Percentiles rank a stretch among this genome's conserved stretches.
Evolutionary conservation across 2,329 filamentous ascomycete genomes (phyloP).

Genomic region (Xylariaceae sp.): DNA sequence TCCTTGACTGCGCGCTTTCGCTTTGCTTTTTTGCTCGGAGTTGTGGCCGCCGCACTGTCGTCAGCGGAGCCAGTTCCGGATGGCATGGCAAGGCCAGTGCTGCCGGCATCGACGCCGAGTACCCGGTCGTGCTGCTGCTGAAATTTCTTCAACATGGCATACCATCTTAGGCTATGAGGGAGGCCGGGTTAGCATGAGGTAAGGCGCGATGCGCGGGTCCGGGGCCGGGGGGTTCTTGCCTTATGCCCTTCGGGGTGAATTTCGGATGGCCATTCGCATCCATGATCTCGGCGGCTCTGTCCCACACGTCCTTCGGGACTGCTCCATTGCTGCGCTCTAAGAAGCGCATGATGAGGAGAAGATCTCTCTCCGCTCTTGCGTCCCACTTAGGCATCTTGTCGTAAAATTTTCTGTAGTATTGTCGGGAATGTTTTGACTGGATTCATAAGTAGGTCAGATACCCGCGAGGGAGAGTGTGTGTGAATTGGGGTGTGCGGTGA

Average conservation of each 20-base stretch:
- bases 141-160: no score
- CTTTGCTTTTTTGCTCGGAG: no score
- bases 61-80: no score
- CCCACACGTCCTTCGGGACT: neutral
- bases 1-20: no score
- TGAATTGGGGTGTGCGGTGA: no score
- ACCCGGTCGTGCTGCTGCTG: no score
- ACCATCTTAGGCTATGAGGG: neutral
- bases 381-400: conserved; percentile 33
- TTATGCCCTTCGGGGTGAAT: conserved; percentile 4
- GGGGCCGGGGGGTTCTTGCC: neutral
- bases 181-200: neutral
- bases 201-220: neutral
- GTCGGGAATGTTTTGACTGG: neutral
- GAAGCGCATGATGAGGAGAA: conserved; percentile 19
- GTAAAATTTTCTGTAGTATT: neutral
- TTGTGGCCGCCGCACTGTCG: no score
- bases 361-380: conserved; percentile 33
- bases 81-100: no score
- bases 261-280: conserved; percentile 1
- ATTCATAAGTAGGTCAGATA: neutral
- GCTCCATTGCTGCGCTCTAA: neutral
- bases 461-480: no score
- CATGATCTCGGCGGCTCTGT: conserved; percentile 1
- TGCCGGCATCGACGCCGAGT: no score